Conservation (phyloP, 2,329 filamentous ascomycete species). For the Penicillium sp. region DNA sequence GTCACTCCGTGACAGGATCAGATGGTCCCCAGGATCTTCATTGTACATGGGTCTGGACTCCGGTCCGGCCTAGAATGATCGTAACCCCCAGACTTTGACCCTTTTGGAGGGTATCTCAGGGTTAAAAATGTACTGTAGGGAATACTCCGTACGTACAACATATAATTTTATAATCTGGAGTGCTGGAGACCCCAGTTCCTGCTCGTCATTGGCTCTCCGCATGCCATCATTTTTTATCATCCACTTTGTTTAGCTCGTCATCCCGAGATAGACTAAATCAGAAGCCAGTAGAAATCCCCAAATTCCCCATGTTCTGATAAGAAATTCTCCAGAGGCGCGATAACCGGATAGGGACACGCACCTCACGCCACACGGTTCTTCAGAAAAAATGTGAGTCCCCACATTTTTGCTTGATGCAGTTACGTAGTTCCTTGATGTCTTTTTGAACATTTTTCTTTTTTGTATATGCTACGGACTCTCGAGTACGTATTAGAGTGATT, state of each 20-base stretch:
- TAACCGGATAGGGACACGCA: conserved; percentile 21
- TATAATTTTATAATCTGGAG: neutral
- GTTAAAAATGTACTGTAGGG: neutral
- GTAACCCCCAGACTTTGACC: neutral
- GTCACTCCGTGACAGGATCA: conserved; percentile 11
- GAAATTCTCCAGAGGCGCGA: conserved; percentile 17
- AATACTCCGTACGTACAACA: neutral
- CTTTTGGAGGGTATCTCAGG: neutral
- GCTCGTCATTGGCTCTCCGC: conserved; percentile 8
- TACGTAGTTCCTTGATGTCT: neutral
- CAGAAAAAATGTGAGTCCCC: conserved; percentile 13
- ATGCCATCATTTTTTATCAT: conserved; percentile 15
- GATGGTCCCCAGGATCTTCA: conserved; percentile 7
- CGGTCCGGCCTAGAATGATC: neutral
- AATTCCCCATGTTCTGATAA: conserved; percentile 4
- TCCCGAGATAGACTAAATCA: neutral
- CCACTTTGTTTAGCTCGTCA: neutral
- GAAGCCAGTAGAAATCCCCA: neutral
- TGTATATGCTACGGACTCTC: neutral
- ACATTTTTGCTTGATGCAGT: conserved; percentile 10
- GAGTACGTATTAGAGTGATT: neutral
- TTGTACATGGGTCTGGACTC: conserved; percentile 4
- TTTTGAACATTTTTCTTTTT: neutral
- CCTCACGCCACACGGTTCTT: conserved; percentile 22
- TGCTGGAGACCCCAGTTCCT: neutral